These are phyloP conservation scores for Sonneratia caseolaris DNA, from an alignment of 345 rosid species.

Conservation along the genomic window DNA sequence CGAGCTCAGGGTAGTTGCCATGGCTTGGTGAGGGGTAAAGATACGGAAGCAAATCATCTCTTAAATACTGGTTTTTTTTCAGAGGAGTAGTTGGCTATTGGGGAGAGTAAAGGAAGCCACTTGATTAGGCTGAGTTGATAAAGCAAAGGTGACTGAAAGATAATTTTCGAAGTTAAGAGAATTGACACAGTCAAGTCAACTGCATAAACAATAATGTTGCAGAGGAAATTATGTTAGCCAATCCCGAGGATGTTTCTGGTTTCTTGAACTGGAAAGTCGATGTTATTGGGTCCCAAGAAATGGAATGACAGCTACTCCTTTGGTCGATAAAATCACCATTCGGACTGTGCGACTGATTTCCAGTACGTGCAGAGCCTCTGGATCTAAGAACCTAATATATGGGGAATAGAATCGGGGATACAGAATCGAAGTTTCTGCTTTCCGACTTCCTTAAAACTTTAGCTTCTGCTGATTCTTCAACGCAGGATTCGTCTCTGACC, in stretches of 20 bases:
- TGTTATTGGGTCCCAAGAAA: neutral
- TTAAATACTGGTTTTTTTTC: slow-evolving; percentile 1
- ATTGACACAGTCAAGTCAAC: neutral
- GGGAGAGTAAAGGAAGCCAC: neutral
- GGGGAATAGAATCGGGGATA: no score
- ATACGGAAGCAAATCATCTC: neutral
- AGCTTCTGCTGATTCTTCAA: neutral
- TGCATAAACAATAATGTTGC: neutral
- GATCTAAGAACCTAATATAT: no score
- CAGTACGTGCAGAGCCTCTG: neutral
- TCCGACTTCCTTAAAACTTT: no score
- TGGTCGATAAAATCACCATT: no score
- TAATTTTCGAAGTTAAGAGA: neutral
- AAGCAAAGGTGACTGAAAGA: neutral
- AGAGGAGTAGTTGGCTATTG: neutral
- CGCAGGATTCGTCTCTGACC: neutral
- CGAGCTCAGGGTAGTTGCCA: neutral
- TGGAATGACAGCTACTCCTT: no score
- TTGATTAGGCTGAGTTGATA: neutral
- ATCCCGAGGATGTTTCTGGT: neutral
- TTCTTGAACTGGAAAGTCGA: neutral
- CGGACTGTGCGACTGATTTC: neutral
- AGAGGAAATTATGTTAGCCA: neutral
- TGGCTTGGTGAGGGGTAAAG: neutral
- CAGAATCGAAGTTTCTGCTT: no score